Evolutionary conservation across 2,329 filamentous ascomycete genomes (phyloP).

Genomic region (Cladosporium phlei): DNA sequence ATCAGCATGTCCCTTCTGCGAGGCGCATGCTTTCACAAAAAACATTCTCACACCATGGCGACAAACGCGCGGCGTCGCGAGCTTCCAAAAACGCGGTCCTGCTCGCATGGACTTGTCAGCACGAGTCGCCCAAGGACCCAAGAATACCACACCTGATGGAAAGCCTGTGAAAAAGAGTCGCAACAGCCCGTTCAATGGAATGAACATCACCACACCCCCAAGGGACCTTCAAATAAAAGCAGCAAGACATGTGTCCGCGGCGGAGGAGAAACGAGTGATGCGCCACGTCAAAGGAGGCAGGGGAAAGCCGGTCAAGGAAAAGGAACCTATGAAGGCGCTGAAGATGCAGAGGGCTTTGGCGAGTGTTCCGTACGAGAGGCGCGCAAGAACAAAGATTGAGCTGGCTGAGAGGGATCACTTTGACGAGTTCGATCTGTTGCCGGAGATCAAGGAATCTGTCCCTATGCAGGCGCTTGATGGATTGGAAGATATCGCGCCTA

Average conservation of each 20-base stretch:
- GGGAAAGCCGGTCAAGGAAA: slow-evolving; percentile 41
- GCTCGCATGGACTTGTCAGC: slow-evolving; percentile 50
- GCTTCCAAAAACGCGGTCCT: slow-evolving; percentile 40
- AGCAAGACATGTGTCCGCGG: slow-evolving; percentile 31
- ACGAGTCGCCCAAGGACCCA: slow-evolving; percentile 35
- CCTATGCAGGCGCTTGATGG: slow-evolving; percentile 67
- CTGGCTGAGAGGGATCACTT: slow-evolving; percentile 69
- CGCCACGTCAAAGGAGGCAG: slow-evolving; percentile 48
- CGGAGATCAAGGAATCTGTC: slow-evolving; percentile 66
- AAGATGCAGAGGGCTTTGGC: slow-evolving; percentile 87
- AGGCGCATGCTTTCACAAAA: slow-evolving; percentile 29
- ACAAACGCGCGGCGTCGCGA: slow-evolving; percentile 37
- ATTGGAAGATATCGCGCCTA: slow-evolving; percentile 72
- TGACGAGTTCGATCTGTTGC: slow-evolving; percentile 72
- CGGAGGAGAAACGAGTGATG: slow-evolving; percentile 47
- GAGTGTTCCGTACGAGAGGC: slow-evolving; percentile 68
- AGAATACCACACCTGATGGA: slow-evolving; percentile 26
- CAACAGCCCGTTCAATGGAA: slow-evolving; percentile 54
- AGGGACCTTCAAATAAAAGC: slow-evolving; percentile 18
- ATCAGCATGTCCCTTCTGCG: slow-evolving; percentile 41
- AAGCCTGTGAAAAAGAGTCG: slow-evolving; percentile 37
- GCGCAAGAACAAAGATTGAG: slow-evolving; percentile 56
- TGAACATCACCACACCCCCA: slow-evolving; percentile 49
- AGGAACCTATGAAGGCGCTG: slow-evolving; percentile 67
- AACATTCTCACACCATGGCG: slow-evolving; percentile 30